Percentiles rank a stretch among this genome's conserved stretches.
Conservation (phyloP, 164 flowering plant genomes). For the Piper longum region DNA sequence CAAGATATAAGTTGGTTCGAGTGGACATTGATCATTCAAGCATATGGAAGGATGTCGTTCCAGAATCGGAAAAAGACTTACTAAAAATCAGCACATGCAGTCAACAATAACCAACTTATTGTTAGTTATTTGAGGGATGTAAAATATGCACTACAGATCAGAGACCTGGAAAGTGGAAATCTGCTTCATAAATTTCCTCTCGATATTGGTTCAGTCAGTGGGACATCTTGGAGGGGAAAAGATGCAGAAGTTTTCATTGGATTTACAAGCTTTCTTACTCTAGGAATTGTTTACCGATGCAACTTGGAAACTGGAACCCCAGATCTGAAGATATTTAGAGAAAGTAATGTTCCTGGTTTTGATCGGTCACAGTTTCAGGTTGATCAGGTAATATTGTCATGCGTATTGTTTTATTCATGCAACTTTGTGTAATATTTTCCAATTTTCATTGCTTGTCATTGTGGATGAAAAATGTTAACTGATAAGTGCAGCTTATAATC, state of each 20-base stretch:
- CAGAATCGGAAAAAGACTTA: constrained; percentile 67
- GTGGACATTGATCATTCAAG: constrained; percentile 72
- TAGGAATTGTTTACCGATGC: constrained; percentile 79
- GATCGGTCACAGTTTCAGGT: constrained; percentile 69
- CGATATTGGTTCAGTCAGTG: constrained; percentile 71
- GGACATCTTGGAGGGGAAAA: constrained; percentile 55
- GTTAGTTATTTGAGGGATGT: constrained; percentile 86
- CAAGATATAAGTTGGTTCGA: constrained; percentile 71
- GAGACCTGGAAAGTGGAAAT: constrained; percentile 71
- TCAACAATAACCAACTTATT: constrained; percentile 55
- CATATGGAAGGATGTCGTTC: constrained; percentile 60
- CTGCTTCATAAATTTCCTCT: constrained; percentile 68
- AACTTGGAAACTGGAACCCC: constrained; percentile 44
- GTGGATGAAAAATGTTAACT: too few species aligned
- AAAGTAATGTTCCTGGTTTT: constrained; percentile 69
- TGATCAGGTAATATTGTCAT: constrained; percentile 47
- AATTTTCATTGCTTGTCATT: too few species aligned
- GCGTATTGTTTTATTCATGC: too few species aligned
- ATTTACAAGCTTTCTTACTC: constrained; percentile 84
- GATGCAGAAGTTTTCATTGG: constrained; percentile 52
- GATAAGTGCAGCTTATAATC: too few species aligned
- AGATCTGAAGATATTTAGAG: constrained; percentile 69
- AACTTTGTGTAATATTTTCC: too few species aligned
- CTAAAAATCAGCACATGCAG: constrained; percentile 70
- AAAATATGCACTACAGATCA: constrained; percentile 66